A percentile compares a stretch with the other conserved stretches of the same genome.
Conservation (phyloP, 169 alveolate genomes). For the Perkinsus marinus region DNA sequence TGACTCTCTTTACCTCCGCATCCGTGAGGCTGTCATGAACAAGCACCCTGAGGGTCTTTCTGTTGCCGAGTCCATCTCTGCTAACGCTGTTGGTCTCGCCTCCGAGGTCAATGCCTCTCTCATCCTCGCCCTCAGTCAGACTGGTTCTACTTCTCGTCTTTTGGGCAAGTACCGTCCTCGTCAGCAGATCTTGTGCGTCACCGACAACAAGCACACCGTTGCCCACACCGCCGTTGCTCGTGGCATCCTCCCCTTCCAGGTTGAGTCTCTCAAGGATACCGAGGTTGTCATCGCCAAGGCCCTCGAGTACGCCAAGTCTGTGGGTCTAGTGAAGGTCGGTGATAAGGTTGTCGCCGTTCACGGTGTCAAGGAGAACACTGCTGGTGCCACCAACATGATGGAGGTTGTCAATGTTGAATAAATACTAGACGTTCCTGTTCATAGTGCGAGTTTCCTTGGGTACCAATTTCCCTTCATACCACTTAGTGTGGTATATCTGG, state of each 20-base stretch:
- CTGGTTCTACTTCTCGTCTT: constrained; percentile 82
- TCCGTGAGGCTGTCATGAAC: constrained; percentile 8
- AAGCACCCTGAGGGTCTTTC: no score
- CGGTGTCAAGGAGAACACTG: constrained; percentile 82
- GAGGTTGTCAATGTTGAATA: constrained; percentile 60
- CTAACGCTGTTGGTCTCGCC: constrained; percentile 47
- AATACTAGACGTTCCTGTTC: background rate
- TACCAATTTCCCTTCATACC: no score
- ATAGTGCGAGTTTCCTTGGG: no score
- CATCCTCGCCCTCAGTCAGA: constrained; percentile 86
- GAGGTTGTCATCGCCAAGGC: constrained; percentile 69
- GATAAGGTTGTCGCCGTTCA: constrained; percentile 80
- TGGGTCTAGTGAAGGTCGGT: constrained; percentile 69
- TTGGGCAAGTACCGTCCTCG: constrained; percentile 81
- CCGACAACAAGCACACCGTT: constrained; percentile 50
- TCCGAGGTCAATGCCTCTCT: constrained; percentile 56
- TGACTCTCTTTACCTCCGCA: constrained; percentile 25
- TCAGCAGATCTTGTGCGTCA: constrained; percentile 66
- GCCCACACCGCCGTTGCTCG: constrained; percentile 63
- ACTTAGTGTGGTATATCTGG: no score
- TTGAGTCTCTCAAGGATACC: constrained; percentile 73
- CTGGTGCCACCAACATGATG: constrained; percentile 80
- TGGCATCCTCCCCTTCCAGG: constrained; percentile 69
- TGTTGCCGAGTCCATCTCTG: constrained; percentile 41
- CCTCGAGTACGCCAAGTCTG: constrained; percentile 74